Base-by-base conservation (phyloP, 2,329 filamentous ascomycete genomes). In the Ambrosiella beaveri region DNA sequence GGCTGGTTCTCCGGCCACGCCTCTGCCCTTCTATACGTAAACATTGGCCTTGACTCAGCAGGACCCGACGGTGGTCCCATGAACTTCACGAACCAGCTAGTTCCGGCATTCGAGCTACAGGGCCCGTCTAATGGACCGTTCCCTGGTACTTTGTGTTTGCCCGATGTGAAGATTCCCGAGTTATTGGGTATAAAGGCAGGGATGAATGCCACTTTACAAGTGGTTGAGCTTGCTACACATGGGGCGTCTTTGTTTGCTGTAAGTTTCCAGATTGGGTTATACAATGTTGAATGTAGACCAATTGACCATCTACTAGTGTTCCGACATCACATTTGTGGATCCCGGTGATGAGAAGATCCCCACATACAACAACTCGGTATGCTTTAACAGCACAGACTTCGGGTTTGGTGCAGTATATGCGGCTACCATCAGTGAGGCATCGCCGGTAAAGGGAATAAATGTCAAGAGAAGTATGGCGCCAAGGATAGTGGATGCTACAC, bases 1-100 rank as follows among this genome's bases (percentile, higher is more conserved):
- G 88, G 88, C 64, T 94, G 88, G 88, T 93, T 93, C 72, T 80
- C 81, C 59, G 88, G 88, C 59, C 88, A 94, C 67, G 69, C 76
- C 27, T 82, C 80, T 5, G 87, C 86, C 7, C 78, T 87, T 63
- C 77, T 93, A 66, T 93, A 91, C 71, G 74, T 95, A 70, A 94
- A 94, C 71, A 74, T 94, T 60, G 88, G 88, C 61, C 78, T 86
- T 62, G 85, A 84, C 58, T 85, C 76, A 12, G 71, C 73, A 17
- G 75, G 74, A 0, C 75, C 76, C 12, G 73, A 74, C 56, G 61
- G 61, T 17, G 62, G 62, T 9, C 62, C 62, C 11, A 55, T 59
- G 59, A 62, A 62, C 44, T 66, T 65, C 47, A 89, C 85, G 61
- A 80, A 84, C 67, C 74, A 79, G 7, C 88, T 91, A 76, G 70